Evolutionary conservation across 1,284 basidiomycete genomes (phyloP).

Genomic region (Bjerkandera adusta): DNA sequence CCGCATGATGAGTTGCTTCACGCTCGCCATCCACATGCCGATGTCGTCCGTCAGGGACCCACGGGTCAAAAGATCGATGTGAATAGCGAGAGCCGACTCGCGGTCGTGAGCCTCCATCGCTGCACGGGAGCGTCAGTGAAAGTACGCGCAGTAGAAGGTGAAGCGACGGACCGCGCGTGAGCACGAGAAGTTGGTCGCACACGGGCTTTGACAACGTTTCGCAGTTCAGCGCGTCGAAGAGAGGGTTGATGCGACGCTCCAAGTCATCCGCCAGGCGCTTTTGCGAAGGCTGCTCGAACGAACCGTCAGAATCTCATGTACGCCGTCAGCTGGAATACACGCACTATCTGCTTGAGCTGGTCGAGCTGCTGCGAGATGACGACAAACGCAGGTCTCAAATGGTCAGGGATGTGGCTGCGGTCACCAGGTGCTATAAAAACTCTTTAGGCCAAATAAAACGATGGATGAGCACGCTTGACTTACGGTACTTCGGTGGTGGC

Average conservation of each 20-base stretch:
- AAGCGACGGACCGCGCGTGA: conserved; percentile 60
- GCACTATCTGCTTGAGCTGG: conserved; percentile 66
- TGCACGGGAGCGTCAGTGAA: conserved; percentile 29
- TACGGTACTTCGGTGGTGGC: conserved; percentile 82
- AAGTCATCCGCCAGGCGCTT: conserved; percentile 87
- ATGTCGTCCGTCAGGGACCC: conserved; percentile 80
- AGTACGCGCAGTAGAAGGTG: conserved; percentile 6
- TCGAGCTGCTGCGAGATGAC: conserved; percentile 63
- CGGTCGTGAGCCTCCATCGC: conserved; percentile 76
- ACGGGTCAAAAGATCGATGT: conserved; percentile 76
- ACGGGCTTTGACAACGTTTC: conserved; percentile 77
- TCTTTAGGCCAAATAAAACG: conserved; percentile 10
- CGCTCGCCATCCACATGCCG: conserved; percentile 82
- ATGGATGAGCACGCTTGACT: conserved; percentile 34
- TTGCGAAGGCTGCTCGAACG: conserved; percentile 75
- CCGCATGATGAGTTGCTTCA: conserved; percentile 79
- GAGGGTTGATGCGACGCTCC: conserved; percentile 81
- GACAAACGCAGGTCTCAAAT: conserved; percentile 64
- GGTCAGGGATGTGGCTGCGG: conserved; percentile 84
- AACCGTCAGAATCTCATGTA: not conserved
- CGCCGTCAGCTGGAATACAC: conserved; percentile 46
- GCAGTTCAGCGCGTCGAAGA: conserved; percentile 93
- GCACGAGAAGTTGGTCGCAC: conserved; percentile 64
- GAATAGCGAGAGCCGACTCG: conserved; percentile 69
- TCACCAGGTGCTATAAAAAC: conserved; percentile 76